phyloP scores from a whole-genome alignment of 306 rosid species.

The Urtica urens region DNA sequence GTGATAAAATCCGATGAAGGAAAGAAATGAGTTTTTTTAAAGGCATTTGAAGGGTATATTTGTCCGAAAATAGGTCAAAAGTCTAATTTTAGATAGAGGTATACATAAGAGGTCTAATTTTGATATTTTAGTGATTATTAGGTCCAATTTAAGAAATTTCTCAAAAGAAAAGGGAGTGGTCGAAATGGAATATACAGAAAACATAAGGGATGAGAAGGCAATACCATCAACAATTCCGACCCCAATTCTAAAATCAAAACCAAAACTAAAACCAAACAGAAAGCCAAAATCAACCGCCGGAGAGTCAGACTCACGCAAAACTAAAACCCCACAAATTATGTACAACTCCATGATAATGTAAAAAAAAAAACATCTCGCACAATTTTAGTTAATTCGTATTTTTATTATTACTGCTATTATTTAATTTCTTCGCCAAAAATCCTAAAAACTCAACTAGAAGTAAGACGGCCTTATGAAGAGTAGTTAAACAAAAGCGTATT shows the following conservation, averaged over 20 bases:
- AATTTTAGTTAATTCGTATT: background rate
- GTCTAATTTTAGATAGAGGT: too few relatives aligned
- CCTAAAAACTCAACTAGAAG: background rate
- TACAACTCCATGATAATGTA: background rate
- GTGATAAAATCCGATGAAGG: too few relatives aligned
- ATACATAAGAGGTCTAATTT: too few relatives aligned
- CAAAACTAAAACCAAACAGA: background rate
- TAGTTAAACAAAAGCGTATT: background rate
- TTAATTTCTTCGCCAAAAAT: background rate
- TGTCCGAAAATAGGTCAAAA: too few relatives aligned
- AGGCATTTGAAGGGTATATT: too few relatives aligned
- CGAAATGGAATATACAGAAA: constrained; percentile 4
- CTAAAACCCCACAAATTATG: constrained; percentile 8
- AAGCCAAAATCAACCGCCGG: background rate
- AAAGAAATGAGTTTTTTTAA: too few relatives aligned
- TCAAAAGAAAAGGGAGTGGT: background rate
- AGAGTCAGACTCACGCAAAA: constrained; percentile 20
- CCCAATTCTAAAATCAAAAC: background rate
- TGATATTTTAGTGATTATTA: too few relatives aligned
- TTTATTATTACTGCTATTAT: too few relatives aligned
- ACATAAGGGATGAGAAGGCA: constrained; percentile 1
- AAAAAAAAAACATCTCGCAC: background rate
- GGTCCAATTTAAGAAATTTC: too few relatives aligned
- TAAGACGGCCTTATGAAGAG: constrained; percentile 1
- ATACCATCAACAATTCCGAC: background rate